A percentile compares a stretch with the other conserved stretches of the same genome.
These are phyloP conservation scores for Dipteronia sinensis DNA, from an alignment of 345 rosid genomes.

Conservation along the genomic window DNA sequence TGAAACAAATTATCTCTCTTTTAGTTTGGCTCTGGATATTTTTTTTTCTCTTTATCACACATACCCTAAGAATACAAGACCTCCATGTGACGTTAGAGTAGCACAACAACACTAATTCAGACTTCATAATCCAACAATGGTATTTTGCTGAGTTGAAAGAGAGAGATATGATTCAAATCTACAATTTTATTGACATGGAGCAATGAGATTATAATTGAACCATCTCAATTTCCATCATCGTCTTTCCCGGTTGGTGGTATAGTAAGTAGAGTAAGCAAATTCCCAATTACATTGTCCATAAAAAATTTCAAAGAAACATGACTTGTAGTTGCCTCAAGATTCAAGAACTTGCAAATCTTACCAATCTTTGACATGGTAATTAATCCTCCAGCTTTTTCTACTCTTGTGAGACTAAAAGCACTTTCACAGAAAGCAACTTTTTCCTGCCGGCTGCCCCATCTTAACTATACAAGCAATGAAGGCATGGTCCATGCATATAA, in stretches of 20 bases:
- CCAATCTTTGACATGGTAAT: not conserved
- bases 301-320: not conserved
- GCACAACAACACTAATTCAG: no score
- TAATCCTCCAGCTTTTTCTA: no score
- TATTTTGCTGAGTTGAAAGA: no score
- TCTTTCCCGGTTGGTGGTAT: not conserved
- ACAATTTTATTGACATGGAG: no score
- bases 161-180: no score
- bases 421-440: not conserved
- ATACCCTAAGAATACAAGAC: no score
- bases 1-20: no score
- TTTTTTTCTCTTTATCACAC: no score
- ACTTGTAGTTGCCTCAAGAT: not conserved
- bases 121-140: no score
- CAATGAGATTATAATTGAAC: not conserved
- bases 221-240: not conserved
- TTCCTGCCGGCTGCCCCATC: not conserved
- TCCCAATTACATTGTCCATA: not conserved
- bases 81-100: no score
- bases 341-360: not conserved
- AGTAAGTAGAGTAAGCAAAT: not conserved
- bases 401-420: not conserved
- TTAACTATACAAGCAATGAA: not conserved
- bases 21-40: no score
- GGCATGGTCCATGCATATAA: conserved; percentile 3